Evolutionary conservation across 306 rosid genomes (phyloP), one percentile per base, ranked within the genome.

Genomic region (Begonia loranthoides): DNA sequence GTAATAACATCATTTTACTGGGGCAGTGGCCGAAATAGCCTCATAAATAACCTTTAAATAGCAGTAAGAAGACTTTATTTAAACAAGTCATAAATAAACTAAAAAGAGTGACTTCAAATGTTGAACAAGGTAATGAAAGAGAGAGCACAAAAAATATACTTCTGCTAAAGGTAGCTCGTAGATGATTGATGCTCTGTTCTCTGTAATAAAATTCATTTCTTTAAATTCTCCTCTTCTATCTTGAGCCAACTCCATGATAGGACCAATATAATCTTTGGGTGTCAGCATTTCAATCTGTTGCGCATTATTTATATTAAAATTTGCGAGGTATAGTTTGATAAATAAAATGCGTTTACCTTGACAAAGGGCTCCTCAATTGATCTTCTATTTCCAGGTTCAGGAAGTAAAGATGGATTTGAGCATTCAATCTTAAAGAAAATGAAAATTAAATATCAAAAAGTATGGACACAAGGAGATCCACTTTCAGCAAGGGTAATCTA

Each of bases 211-310:
- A 71, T 89, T 89, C 87, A 89, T 82, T 70, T 89, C 97, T 63
- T 79, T 74, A 65, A 89, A 82, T 70, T 54, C 73, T 54, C 85
- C 97, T 70, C 97, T 82, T 68, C 97, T 79, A n/a, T 89, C 97
- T 73, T 85, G 97, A 49, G 81, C 90, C 58, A 89, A 73, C 66
- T 89, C 97, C 95, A 89, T 89, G 41, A 89, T 80, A 0, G 95
- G 43, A 58, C 89, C 97, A 56, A 89, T 89, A 69, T 84, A 79
- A 46, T 84, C 97, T 54, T 89, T 89, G 7, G 97, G 97, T 3
- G 82, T 75, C 66, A 89, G 95, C 95, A 84, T 59, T 73, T 89
- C 95, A 71, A 89, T 84, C 95, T 89, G 68, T 56, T 40, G 71
- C 7, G 36, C 12, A 28, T 47, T 9, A 58, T 28, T 28, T 28